Evolutionary conservation across 2,329 filamentous ascomycete species (phyloP).

Genomic region (Allantophomopsis lycopodina): DNA sequence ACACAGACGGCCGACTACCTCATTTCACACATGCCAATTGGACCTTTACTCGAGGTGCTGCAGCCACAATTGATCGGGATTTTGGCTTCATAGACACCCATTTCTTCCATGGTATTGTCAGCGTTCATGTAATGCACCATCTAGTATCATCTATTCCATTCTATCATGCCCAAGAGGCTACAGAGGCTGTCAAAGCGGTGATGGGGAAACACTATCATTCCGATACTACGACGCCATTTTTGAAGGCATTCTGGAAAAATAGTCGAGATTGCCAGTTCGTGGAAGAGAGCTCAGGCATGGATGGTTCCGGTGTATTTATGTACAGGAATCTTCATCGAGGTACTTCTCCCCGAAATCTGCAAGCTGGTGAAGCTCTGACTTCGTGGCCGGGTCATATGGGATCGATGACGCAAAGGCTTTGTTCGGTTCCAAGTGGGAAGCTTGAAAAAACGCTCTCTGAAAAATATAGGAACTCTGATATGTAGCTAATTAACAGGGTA

Average conservation of each 20-base stretch:
- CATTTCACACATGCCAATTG: constrained; percentile 45
- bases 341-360: too few species aligned
- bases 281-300: constrained; percentile 17
- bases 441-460: too few species aligned
- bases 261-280: constrained; percentile 19
- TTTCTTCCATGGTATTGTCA: constrained; percentile 53
- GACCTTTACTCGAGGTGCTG: constrained; percentile 48
- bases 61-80: constrained; percentile 49
- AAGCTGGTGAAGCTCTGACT: too few species aligned
- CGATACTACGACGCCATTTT: constrained; percentile 22
- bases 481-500: too few species aligned
- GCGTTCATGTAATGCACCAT: constrained; percentile 50
- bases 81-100: constrained; percentile 51
- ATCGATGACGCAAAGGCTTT: too few species aligned
- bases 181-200: constrained; percentile 38
- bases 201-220: constrained; percentile 38
- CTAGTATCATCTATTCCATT: constrained; percentile 47
- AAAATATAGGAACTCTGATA: too few species aligned
- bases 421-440: too few species aligned
- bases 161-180: constrained; percentile 46
- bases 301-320: constrained; percentile 18
- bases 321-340: constrained; percentile 11
- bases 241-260: constrained; percentile 20
- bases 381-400: too few species aligned
- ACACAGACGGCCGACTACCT: constrained; percentile 43